These are phyloP conservation scores for Paraurostyla sp. DNA, from an alignment of 73 alveolate genomes.

Conservation along the genomic window DNA sequence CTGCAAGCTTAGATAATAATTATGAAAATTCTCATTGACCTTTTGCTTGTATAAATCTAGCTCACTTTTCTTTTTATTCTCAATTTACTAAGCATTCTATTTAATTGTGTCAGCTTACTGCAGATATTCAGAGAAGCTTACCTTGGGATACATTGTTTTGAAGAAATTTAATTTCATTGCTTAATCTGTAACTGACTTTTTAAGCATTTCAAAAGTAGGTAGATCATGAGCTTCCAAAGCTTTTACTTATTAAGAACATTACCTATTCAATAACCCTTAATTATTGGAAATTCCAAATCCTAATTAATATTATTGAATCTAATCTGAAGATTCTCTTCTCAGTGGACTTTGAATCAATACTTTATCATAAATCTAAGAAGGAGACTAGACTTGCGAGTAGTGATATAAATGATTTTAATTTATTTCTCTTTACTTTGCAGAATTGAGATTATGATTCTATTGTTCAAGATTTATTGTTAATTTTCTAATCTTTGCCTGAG, in stretches of 20 bases:
- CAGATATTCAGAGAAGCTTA: slow-evolving; percentile 7
- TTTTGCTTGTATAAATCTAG: too few species aligned
- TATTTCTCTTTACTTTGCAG: not conserved
- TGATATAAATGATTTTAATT: not conserved
- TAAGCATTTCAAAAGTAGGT: not conserved
- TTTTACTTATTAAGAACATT: too few species aligned
- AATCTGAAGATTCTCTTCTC: not conserved
- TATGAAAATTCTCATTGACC: too few species aligned
- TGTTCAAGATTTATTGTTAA: not conserved
- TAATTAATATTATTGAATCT: too few species aligned
- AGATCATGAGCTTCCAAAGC: not conserved
- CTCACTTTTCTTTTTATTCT: too few species aligned
- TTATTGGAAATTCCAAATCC: too few species aligned
- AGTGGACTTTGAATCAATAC: not conserved
- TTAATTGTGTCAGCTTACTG: too few species aligned
- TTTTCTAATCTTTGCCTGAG: not conserved
- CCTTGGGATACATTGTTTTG: not conserved
- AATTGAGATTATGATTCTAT: not conserved
- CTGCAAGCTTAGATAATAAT: too few species aligned
- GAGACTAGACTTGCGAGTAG: not conserved
- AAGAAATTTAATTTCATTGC: not conserved
- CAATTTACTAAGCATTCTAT: too few species aligned
- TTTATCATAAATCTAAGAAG: not conserved
- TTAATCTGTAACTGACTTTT: not conserved
- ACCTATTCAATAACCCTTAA: too few species aligned